A percentile compares a stretch with the other conserved stretches of the same genome.
These are phyloP conservation scores for Lithohypha guttulata DNA, from an alignment of 2,329 filamentous ascomycete genomes.

Conservation along the genomic window DNA sequence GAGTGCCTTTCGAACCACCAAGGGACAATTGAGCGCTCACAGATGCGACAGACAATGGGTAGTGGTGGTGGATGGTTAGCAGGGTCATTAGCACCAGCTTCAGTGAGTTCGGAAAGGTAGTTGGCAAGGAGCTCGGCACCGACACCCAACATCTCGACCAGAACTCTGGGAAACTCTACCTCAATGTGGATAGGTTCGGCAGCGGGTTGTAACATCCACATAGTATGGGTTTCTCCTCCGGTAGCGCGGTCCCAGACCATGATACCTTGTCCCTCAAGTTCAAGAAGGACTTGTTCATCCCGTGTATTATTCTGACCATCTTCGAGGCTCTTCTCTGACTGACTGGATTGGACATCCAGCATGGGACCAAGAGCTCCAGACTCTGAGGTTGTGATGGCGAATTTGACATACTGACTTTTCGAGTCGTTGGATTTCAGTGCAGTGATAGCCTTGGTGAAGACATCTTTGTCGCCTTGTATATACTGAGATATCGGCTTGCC, in stretches of 20 bases:
- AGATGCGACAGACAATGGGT: constrained; percentile 88
- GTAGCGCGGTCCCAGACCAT: constrained; percentile 90
- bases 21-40: constrained; percentile 88
- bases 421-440: constrained; percentile 89
- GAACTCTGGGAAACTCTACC: constrained; percentile 78
- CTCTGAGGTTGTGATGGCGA: constrained; percentile 60
- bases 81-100: constrained; percentile 65
- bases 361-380: constrained; percentile 50
- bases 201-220: constrained; percentile 99
- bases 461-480: constrained; percentile 65
- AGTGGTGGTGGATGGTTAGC: constrained; percentile 67
- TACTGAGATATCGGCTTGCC: constrained; percentile 71
- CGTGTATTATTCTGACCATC: constrained; percentile 23
- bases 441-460: constrained; percentile 75
- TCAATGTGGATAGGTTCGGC: constrained; percentile 82
- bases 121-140: constrained; percentile 90
- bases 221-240: constrained; percentile 71
- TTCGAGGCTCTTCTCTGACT: constrained; percentile 14
- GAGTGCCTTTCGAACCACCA: constrained; percentile 99
- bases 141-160: constrained; percentile 87
- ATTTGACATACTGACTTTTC: constrained; percentile 79
- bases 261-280: constrained; percentile 92
- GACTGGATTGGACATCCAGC: constrained; percentile 15
- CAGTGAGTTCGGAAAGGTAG: constrained; percentile 81
- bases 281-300: constrained; percentile 40